A percentile compares a stretch with the other conserved stretches of the same genome.
Conservation (phyloP, 148 eudicot genomes). For the Hydrangea macrophylla region DNA sequence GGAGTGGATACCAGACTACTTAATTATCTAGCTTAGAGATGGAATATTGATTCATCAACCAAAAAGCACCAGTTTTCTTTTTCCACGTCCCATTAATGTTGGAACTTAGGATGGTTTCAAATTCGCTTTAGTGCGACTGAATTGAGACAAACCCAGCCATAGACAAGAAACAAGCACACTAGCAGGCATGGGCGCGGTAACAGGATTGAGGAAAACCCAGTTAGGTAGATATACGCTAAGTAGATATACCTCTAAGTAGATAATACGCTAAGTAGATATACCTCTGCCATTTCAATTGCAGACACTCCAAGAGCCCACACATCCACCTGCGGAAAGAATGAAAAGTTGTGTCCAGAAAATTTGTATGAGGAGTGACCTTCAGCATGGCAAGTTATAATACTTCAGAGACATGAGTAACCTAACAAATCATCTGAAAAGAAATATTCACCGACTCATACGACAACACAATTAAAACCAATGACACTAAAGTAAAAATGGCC, state of each 20-base stretch:
- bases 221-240: neutral
- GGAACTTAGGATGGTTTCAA: neutral
- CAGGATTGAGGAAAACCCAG: neutral
- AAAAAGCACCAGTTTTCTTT: neutral
- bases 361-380: neutral
- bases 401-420: neutral
- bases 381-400: neutral
- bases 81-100: neutral
- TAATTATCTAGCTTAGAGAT: neutral
- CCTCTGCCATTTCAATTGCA: constrained; percentile 99
- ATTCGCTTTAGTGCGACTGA: neutral
- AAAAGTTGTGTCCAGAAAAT: constrained; percentile 6
- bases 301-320: constrained; percentile 99
- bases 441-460: neutral
- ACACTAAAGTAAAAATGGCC: neutral
- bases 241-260: constrained; percentile 4
- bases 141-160: neutral
- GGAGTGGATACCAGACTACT: neutral
- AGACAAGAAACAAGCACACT: neutral
- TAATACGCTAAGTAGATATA: constrained; percentile 15
- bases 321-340: constrained; percentile 63
- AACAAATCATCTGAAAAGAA: neutral
- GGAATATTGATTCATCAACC: neutral
- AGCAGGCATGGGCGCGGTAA: neutral
- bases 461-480: neutral